phyloP scores from a whole-genome alignment of 2,329 filamentous ascomycete genomes.

The Didymella sp. region DNA sequence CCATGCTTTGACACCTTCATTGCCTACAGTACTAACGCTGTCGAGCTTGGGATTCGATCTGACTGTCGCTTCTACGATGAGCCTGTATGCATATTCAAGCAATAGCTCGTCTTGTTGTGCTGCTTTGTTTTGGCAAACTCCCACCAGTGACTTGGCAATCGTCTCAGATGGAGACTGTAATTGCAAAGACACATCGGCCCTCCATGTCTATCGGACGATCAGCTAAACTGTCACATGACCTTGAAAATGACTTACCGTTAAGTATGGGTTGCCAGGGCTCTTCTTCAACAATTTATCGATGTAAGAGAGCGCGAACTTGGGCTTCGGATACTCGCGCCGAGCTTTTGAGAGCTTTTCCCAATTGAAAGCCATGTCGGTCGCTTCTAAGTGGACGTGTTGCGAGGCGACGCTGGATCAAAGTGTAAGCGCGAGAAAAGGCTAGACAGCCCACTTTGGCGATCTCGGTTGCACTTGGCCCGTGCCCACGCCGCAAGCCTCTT shows the following conservation, averaged over 20 bases:
- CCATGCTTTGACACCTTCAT: constrained; percentile 36
- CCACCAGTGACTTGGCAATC: constrained; percentile 22
- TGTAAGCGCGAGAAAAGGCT: constrained; percentile 23
- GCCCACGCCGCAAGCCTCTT: not conserved
- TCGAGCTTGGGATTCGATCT: constrained; percentile 5
- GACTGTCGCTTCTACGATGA: constrained; percentile 30
- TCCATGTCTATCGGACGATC: constrained; percentile 38
- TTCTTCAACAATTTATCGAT: constrained; percentile 47
- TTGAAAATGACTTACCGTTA: constrained; percentile 29
- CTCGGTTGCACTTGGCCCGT: constrained; percentile 22
- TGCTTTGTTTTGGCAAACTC: constrained; percentile 31
- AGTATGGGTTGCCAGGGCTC: constrained; percentile 46
- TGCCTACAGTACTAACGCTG: constrained; percentile 27
- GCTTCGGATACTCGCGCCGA: constrained; percentile 43
- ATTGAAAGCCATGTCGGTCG: constrained; percentile 42
- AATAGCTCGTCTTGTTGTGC: constrained; percentile 36
- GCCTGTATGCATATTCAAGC: constrained; percentile 39
- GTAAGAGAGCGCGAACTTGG: constrained; percentile 45
- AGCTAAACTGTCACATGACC: constrained; percentile 8
- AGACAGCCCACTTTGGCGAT: constrained; percentile 27
- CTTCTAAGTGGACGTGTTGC: constrained; percentile 5
- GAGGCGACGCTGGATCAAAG: constrained; percentile 11
- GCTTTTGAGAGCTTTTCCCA: constrained; percentile 46
- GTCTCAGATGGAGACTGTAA: constrained; percentile 19
- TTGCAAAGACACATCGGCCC: constrained; percentile 36